Evolutionary conservation across 805 yeast genomes (phyloP).

Genomic region (Candida maltosa): DNA sequence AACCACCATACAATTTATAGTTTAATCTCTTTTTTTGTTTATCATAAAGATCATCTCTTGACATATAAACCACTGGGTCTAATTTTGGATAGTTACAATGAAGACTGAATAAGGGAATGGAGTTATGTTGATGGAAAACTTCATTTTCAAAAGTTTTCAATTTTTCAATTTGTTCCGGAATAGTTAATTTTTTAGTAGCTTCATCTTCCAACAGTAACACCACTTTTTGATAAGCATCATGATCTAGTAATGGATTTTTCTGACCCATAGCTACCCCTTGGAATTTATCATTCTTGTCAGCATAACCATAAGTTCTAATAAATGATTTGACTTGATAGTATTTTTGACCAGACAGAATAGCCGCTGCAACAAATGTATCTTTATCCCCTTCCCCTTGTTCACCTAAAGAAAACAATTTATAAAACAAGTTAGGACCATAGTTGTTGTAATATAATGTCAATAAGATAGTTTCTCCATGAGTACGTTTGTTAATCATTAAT

Average conservation of each 20-base stretch:
- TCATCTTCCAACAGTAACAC: conserved; percentile 6
- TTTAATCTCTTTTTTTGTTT: conserved; percentile 18
- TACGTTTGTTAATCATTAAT: conserved; percentile 52
- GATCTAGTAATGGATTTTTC: conserved; percentile 24
- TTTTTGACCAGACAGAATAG: conserved; percentile 28
- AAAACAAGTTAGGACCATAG: conserved; percentile 58
- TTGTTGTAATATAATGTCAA: conserved; percentile 64
- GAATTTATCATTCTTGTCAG: conserved; percentile 18
- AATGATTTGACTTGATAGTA: conserved; percentile 42
- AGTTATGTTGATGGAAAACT: conserved; percentile 14
- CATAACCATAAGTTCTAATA: conserved; percentile 30
- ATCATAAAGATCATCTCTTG: conserved; percentile 23
- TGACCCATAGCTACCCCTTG: conserved; percentile 38
- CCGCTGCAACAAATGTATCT: conserved; percentile 35
- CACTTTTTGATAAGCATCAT: conserved; percentile 11
- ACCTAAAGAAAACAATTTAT: conserved; percentile 59
- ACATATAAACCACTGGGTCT: conserved; percentile 25
- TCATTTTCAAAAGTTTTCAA: conserved; percentile 16
- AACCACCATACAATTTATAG: conserved; percentile 25
- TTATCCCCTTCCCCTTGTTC: conserved; percentile 39
- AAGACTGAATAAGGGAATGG: conserved; percentile 23
- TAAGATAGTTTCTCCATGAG: conserved; percentile 55
- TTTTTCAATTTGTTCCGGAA: conserved; percentile 21
- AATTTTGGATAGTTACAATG: conserved; percentile 37
- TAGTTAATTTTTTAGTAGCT: conserved; percentile 7